These are phyloP conservation scores for Heritiera fomes DNA, from an alignment of 345 rosid genomes.

Conservation along the genomic window DNA sequence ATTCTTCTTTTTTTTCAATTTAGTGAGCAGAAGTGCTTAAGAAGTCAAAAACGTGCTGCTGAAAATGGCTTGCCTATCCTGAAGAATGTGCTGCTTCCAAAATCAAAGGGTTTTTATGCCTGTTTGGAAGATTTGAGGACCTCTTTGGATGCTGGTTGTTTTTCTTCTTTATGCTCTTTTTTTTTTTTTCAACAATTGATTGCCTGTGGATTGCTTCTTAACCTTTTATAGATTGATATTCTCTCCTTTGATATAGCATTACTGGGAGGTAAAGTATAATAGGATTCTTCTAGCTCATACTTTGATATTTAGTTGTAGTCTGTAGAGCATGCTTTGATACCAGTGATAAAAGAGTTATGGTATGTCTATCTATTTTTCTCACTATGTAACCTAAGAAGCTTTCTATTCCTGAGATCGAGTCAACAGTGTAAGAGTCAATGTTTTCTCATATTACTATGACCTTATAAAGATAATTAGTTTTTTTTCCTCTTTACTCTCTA, in stretches of 20 bases:
- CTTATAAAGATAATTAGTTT: background rate
- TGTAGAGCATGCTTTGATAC: background rate
- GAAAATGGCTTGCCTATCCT: constrained; percentile 70
- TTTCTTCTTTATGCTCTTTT: background rate
- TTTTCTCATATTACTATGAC: background rate
- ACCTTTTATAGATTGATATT: background rate
- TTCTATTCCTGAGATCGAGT: background rate
- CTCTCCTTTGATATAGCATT: background rate
- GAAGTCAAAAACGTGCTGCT: constrained; percentile 63
- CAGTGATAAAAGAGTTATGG: background rate
- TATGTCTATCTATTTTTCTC: background rate
- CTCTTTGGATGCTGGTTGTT: constrained; percentile 77
- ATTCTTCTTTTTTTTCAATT: constrained; percentile 16
- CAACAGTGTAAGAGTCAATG: background rate
- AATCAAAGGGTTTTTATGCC: constrained; percentile 76
- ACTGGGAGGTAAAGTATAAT: background rate
- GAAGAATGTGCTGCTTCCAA: constrained; percentile 71
- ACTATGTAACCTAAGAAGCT: background rate
- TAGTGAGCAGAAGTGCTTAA: constrained; percentile 73
- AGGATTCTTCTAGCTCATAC: background rate
- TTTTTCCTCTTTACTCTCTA: background rate
- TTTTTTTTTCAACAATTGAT: background rate
- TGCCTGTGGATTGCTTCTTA: background rate
- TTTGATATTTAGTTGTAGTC: background rate
- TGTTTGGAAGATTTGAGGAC: constrained; percentile 71